Evolutionary conservation across 768 basidiomycete species (phyloP).

Genomic region (Suillus subluteus): DNA sequence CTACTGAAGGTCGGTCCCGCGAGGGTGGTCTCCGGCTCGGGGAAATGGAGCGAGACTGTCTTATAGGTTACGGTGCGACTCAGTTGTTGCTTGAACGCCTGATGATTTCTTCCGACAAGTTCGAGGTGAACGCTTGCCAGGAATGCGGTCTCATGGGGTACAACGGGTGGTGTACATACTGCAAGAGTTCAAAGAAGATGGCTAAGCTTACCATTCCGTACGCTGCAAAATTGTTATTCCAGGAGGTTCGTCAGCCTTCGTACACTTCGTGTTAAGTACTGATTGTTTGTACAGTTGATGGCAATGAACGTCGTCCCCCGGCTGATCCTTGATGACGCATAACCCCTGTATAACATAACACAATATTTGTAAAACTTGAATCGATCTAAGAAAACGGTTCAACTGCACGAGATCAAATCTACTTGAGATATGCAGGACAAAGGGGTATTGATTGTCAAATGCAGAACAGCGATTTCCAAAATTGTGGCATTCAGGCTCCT

Average conservation of each 20-base stretch:
- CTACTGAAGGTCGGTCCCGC: slow-evolving; percentile 96
- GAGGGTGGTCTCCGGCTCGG: slow-evolving; percentile 97
- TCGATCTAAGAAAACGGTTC: neutral
- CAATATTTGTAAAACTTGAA: neutral
- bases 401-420: neutral
- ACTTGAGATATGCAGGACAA: neutral
- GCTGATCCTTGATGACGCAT: slow-evolving; percentile 82
- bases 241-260: slow-evolving; percentile 60
- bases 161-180: slow-evolving; percentile 96
- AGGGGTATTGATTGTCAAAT: neutral
- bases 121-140: slow-evolving; percentile 95
- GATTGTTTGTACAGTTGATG: slow-evolving; percentile 67
- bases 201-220: slow-evolving; percentile 95
- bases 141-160: slow-evolving; percentile 95
- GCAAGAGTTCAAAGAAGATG: slow-evolving; percentile 97
- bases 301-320: slow-evolving; percentile 97
- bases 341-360: slow-evolving; percentile 1
- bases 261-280: slow-evolving; percentile 10
- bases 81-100: slow-evolving; percentile 94
- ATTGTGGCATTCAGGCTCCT: neutral
- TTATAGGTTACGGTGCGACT: slow-evolving; percentile 98
- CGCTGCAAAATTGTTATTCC: slow-evolving; percentile 91
- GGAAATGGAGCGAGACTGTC: slow-evolving; percentile 99
- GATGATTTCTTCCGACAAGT: slow-evolving; percentile 99
- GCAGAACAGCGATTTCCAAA: neutral